These are phyloP conservation scores for Ophiosphaerella narmari DNA, from an alignment of 2,329 filamentous ascomycete genomes.

Conservation along the genomic window DNA sequence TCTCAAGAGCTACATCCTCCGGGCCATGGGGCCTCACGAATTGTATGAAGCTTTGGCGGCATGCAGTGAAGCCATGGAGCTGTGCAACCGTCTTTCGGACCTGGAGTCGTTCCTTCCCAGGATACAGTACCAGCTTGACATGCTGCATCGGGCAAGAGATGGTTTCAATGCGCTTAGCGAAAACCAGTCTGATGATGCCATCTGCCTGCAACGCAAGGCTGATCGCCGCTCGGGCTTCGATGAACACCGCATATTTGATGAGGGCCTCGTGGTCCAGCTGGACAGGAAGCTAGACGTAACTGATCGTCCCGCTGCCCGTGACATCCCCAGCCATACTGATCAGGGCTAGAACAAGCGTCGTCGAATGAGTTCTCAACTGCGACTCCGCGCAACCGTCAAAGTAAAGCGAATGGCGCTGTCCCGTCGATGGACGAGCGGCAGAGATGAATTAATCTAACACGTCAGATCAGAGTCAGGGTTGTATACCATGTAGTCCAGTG, in stretches of 20 bases:
- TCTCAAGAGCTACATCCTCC: conserved; percentile 34
- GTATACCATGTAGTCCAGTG: too few relatives aligned
- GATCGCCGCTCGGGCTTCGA: conserved; percentile 37
- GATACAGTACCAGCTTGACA: conserved; percentile 32
- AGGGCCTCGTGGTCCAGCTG: conserved; percentile 23
- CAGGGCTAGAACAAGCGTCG: conserved; percentile 21
- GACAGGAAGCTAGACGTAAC: conserved; percentile 20
- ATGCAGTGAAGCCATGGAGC: conserved; percentile 37
- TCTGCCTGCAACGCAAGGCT: not conserved
- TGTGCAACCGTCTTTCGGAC: conserved; percentile 28
- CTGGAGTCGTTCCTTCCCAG: conserved; percentile 25
- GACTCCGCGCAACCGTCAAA: conserved; percentile 23
- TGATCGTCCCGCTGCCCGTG: not conserved
- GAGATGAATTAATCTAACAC: too few relatives aligned
- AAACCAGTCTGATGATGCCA: conserved; percentile 14
- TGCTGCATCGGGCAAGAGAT: conserved; percentile 27
- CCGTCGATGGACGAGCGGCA: conserved; percentile 4
- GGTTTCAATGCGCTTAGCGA: conserved; percentile 19
- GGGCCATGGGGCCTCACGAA: conserved; percentile 26
- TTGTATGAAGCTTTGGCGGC: conserved; percentile 36
- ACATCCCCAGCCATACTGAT: conserved; percentile 1
- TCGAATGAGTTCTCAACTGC: conserved; percentile 29
- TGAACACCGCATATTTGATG: conserved; percentile 26
- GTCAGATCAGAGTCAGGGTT: too few relatives aligned
- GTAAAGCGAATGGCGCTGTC: conserved; percentile 32